Evolutionary conservation across 352 stramenopile genomes (phyloP), one percentile per base, ranked within the genome.

Genomic region (Paralagenidium karlingii): DNA sequence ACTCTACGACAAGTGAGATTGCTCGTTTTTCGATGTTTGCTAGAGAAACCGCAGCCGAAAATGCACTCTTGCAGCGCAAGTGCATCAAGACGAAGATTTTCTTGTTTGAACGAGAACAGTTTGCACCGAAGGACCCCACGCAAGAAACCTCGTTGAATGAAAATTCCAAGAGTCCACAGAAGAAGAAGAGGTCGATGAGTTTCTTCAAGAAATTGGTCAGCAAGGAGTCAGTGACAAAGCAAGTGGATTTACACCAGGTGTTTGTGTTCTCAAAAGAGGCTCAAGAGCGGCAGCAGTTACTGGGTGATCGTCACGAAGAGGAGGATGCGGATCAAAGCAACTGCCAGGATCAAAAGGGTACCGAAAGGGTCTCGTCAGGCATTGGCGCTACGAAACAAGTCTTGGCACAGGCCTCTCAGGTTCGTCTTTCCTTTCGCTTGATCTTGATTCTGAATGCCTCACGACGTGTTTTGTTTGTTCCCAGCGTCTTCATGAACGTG

Each of bases 161-260:
- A 10, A 38, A 43, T 28, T 16, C 40, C 16, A 12, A 45, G 1
- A 66, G 60, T 15, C 52, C 57, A n/a, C 70, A 71, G 45, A 82
- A 78, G 45, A 70, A 76, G 40, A 50, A 47, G 10, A 63, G 73
- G 18, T 36, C 30, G 7, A 20, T 16, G 30, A 75, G 68, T 25
- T 73, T 81, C 40, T 71, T 89, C 19, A 86, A 83, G 50, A 82
- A 82, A 40, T 55, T 86, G 24, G 71, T 89, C 10, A 59, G 66
- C 10, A 68, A 58, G 21, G 19, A 16, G 7, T 36, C 30, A 36
- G 52, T 71, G 19, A 80, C 71, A 19, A 67, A 81, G n/a, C 51
- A 57, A 3, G 67, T 53, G 19, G 68, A 89, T 34, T 58, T 89
- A 38, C 79, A 76, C 45, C 77, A 82, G 34, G 51, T 89, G 5